A percentile compares a stretch with the other conserved stretches of the same genome.
Conservation (phyloP, 2,329 filamentous ascomycete species). For the Blumeria graminis region DNA sequence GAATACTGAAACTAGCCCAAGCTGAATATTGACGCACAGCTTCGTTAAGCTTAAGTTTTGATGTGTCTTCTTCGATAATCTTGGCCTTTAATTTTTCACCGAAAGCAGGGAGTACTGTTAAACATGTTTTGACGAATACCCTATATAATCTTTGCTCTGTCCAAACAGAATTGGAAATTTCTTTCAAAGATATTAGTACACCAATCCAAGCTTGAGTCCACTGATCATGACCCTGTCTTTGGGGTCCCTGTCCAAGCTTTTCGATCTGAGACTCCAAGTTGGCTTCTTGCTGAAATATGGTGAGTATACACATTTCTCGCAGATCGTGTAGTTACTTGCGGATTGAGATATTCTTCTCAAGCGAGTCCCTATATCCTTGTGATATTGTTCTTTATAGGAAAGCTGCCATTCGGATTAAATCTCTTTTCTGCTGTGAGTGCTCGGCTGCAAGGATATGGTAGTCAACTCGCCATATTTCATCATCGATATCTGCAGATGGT, state of each 20-base stretch:
- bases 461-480: conserved; percentile 1
- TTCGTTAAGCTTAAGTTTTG: too few species aligned
- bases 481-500: not conserved
- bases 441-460: not conserved
- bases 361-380: conserved; percentile 1
- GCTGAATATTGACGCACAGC: too few species aligned
- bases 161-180: not conserved
- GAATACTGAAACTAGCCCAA: not conserved
- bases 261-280: too few species aligned
- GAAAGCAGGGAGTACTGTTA: too few species aligned
- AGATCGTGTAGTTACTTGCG: too few species aligned
- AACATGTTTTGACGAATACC: not conserved
- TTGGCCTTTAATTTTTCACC: too few species aligned
- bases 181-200: not conserved
- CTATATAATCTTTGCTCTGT: not conserved
- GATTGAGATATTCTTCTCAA: too few species aligned
- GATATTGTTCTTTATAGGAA: not conserved
- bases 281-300: too few species aligned
- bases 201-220: not conserved
- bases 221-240: not conserved
- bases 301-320: too few species aligned
- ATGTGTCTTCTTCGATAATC: too few species aligned
- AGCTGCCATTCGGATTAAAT: not conserved
- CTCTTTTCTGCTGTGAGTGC: not conserved
- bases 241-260: not conserved